phyloP scores from a whole-genome alignment of 176 grass and related monocot species.

The Bothriochloa decipiens region DNA sequence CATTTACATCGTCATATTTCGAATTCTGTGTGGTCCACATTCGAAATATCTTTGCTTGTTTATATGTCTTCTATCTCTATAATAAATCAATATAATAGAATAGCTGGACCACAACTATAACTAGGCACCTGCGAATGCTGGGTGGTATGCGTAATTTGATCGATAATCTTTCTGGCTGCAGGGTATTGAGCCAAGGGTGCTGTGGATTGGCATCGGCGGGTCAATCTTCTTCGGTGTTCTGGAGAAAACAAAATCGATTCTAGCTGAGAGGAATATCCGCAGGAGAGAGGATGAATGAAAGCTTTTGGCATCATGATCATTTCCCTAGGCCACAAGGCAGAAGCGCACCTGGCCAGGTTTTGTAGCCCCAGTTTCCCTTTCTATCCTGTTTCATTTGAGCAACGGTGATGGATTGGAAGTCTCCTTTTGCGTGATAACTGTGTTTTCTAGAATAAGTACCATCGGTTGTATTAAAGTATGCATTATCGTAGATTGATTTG shows the following conservation, averaged over 20 bases:
- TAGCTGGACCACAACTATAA: background rate
- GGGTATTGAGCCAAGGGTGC: constrained; percentile 78
- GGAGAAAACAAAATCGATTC: constrained; percentile 68
- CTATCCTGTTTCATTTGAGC: background rate
- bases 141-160: background rate
- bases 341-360: background rate
- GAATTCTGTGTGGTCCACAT: background rate
- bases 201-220: constrained; percentile 85
- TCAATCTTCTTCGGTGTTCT: constrained; percentile 85
- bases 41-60: background rate
- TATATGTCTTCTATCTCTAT: background rate
- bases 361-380: background rate
- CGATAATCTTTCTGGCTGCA: constrained; percentile 35
- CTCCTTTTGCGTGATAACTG: background rate
- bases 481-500: too few relatives aligned
- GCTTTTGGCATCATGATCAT: background rate
- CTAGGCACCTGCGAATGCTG: background rate
- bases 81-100: background rate
- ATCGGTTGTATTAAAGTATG: too few relatives aligned
- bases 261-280: constrained; percentile 35
- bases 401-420: background rate
- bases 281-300: background rate
- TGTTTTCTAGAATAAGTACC: too few relatives aligned
- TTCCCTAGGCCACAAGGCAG: background rate
- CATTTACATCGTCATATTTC: constrained; percentile 5